Percentiles rank a stretch among this genome's conserved stretches.
These are phyloP conservation scores for Cutaneotrichosporon sp. DNA, from an alignment of 1,284 basidiomycete genomes.

Conservation along the genomic window DNA sequence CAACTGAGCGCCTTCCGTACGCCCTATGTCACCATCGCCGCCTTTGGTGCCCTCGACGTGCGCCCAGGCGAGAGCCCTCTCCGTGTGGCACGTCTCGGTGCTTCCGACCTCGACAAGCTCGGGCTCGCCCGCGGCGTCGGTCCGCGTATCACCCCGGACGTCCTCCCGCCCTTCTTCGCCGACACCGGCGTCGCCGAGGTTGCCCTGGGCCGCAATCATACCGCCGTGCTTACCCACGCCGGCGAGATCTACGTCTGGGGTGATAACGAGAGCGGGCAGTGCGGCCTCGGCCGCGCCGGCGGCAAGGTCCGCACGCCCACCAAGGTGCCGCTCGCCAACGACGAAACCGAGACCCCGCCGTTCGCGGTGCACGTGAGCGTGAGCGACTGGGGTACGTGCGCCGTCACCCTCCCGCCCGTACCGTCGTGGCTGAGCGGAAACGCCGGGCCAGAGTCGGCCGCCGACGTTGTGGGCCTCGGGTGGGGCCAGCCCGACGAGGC, in stretches of 20 bases:
- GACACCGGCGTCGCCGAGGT: slow-evolving; percentile 1
- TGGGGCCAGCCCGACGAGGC: not conserved
- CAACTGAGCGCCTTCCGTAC: not conserved
- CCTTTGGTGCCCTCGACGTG: not conserved
- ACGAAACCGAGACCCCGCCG: not conserved
- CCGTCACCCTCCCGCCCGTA: not conserved
- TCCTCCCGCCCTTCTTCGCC: not conserved
- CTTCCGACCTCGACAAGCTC: not conserved
- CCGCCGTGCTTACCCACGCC: not conserved
- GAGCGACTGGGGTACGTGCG: slow-evolving; percentile 4
- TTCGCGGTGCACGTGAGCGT: not conserved
- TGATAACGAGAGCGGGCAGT: slow-evolving; percentile 3
- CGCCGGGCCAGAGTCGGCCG: not conserved
- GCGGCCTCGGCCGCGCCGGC: not conserved
- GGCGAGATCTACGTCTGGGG: slow-evolving; percentile 5
- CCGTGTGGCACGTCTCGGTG: not conserved
- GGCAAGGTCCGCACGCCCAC: not conserved
- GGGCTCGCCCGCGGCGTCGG: not conserved
- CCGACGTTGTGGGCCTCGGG: not conserved
- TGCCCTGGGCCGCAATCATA: not conserved
- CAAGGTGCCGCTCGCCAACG: not conserved
- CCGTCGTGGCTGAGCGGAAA: slow-evolving; percentile 1
- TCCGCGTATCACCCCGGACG: not conserved
- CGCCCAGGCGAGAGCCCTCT: slow-evolving; percentile 1
- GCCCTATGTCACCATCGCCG: not conserved